phyloP scores from a whole-genome alignment of 306 rosid species.

The Cercis canadensis region DNA sequence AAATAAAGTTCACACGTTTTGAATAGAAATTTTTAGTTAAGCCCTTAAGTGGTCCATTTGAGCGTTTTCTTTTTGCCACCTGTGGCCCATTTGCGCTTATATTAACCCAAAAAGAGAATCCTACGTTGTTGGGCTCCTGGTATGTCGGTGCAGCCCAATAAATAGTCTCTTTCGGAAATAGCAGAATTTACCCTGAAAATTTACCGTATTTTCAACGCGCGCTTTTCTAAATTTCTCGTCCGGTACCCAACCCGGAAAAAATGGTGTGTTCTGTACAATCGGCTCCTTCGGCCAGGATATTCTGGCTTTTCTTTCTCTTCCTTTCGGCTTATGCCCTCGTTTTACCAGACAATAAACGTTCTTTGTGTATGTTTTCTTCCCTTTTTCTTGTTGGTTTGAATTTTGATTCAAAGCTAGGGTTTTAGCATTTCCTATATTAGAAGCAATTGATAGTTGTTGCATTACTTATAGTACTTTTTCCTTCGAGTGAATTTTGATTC shows the following conservation, averaged over 20 bases:
- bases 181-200: slow-evolving; percentile 28
- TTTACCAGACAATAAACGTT: slow-evolving; percentile 38
- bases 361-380: slow-evolving; percentile 52
- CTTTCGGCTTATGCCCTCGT: slow-evolving; percentile 30
- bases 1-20: no score
- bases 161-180: not conserved
- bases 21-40: no score
- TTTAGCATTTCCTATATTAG: not conserved
- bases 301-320: slow-evolving; percentile 35
- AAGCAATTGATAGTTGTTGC: not conserved
- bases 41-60: no score
- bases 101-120: no score
- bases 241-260: slow-evolving; percentile 33
- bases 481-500: slow-evolving; percentile 1
- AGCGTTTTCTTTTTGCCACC: no score
- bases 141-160: slow-evolving; percentile 24
- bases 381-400: not conserved
- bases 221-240: slow-evolving; percentile 20
- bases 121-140: not conserved
- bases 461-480: not conserved
- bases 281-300: slow-evolving; percentile 32
- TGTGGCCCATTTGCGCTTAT: no score
- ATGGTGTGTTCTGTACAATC: slow-evolving; percentile 38
- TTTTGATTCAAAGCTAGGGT: slow-evolving; percentile 38
- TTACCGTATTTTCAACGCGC: slow-evolving; percentile 52